These are phyloP conservation scores for Zygoascus flipseniorum DNA, from an alignment of 805 yeast species.

Conservation along the genomic window DNA sequence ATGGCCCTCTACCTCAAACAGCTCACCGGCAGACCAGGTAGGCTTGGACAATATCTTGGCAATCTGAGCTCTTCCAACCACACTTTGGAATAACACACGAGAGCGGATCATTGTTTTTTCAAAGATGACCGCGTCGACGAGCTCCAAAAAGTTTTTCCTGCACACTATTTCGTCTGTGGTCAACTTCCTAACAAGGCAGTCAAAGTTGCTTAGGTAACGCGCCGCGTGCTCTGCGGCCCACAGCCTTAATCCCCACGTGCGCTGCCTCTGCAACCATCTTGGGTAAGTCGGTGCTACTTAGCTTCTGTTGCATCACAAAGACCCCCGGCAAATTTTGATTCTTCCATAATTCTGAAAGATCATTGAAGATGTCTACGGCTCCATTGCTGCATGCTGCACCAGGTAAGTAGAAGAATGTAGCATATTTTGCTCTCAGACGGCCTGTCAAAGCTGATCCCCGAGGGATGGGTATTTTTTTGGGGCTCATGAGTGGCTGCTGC, in stretches of 20 bases:
- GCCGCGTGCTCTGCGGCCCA: too few species aligned
- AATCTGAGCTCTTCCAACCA: conserved; percentile 11
- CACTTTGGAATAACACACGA: neutral
- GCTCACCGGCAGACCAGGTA: conserved; percentile 24
- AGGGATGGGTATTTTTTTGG: too few species aligned
- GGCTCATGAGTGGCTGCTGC: too few species aligned
- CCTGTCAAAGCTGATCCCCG: too few species aligned
- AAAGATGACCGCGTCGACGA: neutral
- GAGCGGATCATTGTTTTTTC: neutral
- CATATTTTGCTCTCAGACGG: too few species aligned
- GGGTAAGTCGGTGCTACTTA: neutral
- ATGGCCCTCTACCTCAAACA: conserved; percentile 15
- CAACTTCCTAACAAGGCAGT: too few species aligned
- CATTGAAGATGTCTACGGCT: conserved; percentile 49
- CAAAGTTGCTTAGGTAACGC: too few species aligned
- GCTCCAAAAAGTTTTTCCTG: neutral
- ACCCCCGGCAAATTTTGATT: neutral
- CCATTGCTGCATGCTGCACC: conserved; percentile 68
- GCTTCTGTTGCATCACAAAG: neutral
- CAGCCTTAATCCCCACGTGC: neutral
- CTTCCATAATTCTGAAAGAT: neutral
- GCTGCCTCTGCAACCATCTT: neutral
- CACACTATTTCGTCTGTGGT: too few species aligned
- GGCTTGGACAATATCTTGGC: conserved; percentile 16
- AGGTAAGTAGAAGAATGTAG: conserved; percentile 33